These are phyloP conservation scores for Gastrolobium villosum DNA, from an alignment of 306 rosid genomes.

Conservation along the genomic window DNA sequence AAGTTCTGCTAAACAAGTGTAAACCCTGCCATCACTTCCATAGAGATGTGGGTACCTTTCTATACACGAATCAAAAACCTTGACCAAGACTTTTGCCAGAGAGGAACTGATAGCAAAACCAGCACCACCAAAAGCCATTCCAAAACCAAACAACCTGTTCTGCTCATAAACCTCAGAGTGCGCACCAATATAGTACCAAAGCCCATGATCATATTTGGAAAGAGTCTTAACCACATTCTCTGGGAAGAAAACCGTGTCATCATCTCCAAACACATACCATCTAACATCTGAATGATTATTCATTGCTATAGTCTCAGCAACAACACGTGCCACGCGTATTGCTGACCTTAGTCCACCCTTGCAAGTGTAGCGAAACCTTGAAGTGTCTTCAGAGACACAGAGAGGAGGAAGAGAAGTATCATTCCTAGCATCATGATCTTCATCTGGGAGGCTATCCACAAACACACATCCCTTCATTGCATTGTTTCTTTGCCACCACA, in stretches of 20 bases:
- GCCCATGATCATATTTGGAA: slow-evolving; percentile 79
- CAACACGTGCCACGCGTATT: slow-evolving; percentile 83
- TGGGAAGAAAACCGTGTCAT: slow-evolving; percentile 83
- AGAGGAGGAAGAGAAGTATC: slow-evolving; percentile 71
- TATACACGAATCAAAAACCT: slow-evolving; percentile 80
- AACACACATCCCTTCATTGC: slow-evolving; percentile 81
- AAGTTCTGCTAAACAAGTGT: slow-evolving; percentile 85
- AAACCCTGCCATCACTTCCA: slow-evolving; percentile 87
- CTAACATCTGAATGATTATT: slow-evolving; percentile 69
- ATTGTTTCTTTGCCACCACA: slow-evolving; percentile 78
- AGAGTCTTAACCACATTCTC: slow-evolving; percentile 85
- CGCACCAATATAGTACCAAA: slow-evolving; percentile 91
- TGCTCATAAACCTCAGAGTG: slow-evolving; percentile 81
- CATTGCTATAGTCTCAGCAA: slow-evolving; percentile 69
- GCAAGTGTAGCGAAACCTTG: slow-evolving; percentile 74
- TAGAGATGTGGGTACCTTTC: slow-evolving; percentile 88
- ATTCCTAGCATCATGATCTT: slow-evolving; percentile 31
- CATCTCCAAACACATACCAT: slow-evolving; percentile 97
- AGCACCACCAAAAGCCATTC: slow-evolving; percentile 93
- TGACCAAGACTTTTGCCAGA: slow-evolving; percentile 68
- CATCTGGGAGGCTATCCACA: slow-evolving; percentile 58
- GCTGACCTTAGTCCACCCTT: slow-evolving; percentile 66
- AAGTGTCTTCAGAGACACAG: slow-evolving; percentile 74
- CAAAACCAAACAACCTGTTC: slow-evolving; percentile 67
- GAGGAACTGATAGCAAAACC: slow-evolving; percentile 89